These are phyloP conservation scores for Rutstroemia sp. DNA, from an alignment of 2,329 filamentous ascomycete genomes.

Conservation along the genomic window DNA sequence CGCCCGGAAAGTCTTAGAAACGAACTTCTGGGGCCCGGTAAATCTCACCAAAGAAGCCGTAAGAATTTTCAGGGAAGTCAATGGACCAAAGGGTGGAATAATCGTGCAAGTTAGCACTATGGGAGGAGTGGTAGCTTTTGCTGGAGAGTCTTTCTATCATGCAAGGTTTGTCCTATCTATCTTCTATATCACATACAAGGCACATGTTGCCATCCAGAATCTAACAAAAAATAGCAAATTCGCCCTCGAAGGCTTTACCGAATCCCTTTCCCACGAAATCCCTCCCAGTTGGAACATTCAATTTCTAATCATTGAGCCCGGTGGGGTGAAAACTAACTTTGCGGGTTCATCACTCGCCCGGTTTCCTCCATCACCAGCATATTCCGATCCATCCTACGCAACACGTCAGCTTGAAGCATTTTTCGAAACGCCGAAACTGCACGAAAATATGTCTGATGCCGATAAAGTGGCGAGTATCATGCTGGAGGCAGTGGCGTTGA, in stretches of 20 bases:
- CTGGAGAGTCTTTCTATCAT: conserved; percentile 4
- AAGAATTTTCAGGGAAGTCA: background rate
- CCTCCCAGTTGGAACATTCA: background rate
- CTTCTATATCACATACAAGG: conserved; percentile 31
- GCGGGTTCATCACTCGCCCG: background rate
- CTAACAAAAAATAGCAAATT: conserved; percentile 33
- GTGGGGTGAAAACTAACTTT: background rate
- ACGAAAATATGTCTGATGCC: conserved; percentile 7
- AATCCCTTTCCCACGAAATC: conserved; percentile 24
- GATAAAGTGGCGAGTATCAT: conserved; percentile 11
- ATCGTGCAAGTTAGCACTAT: conserved; percentile 2
- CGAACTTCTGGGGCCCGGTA: conserved; percentile 6
- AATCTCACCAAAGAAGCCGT: conserved; percentile 6
- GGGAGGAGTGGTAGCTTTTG: background rate
- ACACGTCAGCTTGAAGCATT: conserved; percentile 17
- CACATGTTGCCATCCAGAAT: conserved; percentile 25
- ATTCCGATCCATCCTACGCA: conserved; percentile 23
- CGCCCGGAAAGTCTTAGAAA: conserved; percentile 18
- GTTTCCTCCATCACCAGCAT: conserved; percentile 14
- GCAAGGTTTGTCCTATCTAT: conserved; percentile 30
- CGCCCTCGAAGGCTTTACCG: background rate
- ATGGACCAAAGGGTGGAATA: background rate
- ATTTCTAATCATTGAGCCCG: background rate
- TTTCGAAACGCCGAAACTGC: background rate
- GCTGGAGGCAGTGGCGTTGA: conserved; percentile 1